Percentiles rank a stretch among this genome's conserved stretches.
These are phyloP conservation scores for Perkinsus marinus DNA, from an alignment of 169 alveolate species.

Conservation along the genomic window DNA sequence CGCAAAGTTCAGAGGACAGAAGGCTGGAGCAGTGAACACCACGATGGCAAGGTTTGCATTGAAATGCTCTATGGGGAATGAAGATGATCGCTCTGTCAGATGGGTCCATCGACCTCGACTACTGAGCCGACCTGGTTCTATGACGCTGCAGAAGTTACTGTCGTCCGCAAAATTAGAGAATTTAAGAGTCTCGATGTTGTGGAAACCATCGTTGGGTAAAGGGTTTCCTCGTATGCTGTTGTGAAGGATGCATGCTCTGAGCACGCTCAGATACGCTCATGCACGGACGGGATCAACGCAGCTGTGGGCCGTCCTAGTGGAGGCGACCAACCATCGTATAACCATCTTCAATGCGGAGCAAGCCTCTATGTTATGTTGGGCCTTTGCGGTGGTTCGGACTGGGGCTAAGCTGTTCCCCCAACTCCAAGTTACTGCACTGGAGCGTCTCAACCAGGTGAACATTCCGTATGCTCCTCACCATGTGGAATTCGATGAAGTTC, in stretches of 20 bases:
- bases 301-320: not conserved
- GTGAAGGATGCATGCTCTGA: too few relatives aligned
- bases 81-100: not conserved
- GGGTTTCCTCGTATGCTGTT: not conserved
- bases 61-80: not conserved
- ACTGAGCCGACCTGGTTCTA: not conserved
- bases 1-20: not conserved
- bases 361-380: not conserved
- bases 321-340: not conserved
- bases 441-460: not conserved
- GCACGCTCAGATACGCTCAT: not conserved
- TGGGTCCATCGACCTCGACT: not conserved
- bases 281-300: not conserved
- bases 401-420: not conserved
- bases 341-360: not conserved
- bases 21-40: not conserved
- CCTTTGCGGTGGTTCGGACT: not conserved
- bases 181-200: not conserved
- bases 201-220: not conserved
- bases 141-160: not conserved
- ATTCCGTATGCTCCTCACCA: too few relatives aligned
- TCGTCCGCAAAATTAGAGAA: not conserved
- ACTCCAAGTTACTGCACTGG: not conserved
- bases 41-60: not conserved
- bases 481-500: not conserved